Evolutionary conservation across 805 yeast species (phyloP), one percentile per base, ranked within the genome.

Genomic region (Saccharomycopsis babjevae): DNA sequence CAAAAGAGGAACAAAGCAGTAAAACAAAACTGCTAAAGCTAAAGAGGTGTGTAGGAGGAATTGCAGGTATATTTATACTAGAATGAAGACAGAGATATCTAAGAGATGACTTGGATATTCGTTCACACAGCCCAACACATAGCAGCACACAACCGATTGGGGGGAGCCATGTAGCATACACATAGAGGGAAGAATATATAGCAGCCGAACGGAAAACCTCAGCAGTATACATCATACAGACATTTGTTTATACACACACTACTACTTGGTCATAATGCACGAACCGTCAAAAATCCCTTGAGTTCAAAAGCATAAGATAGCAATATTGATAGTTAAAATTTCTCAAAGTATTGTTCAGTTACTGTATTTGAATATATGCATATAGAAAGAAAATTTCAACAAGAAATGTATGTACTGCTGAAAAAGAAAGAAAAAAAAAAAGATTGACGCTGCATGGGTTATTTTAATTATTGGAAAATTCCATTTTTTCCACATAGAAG

Each of bases 351-450:
- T 7, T 34, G 38, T 28, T 42, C 50, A 42, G 28, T 22, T 25
- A 46, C 52, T 46, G 32, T 22, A 46, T 46, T 46, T 46, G 52
- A 46, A 46, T 46, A 46, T 46, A 46, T 46, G 52, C 52, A 46
- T 46, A 28, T 46, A 46, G 52, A 46, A 46, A 46, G 52, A 56
- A n/a, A 46, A 22, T 22, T 34, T 22, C 52, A 46, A 46, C 52
- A 46, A 22, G 52, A 46, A 43, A 25, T 46, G 32, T 20, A 22
- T 34, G 28, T 46, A 28, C 32, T 46, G 52, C 30, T 22, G 28
- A 46, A 46, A 46, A 22, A 25, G 16, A 46, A 46, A 25, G 28
- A 22, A 46, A 11, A 46, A 46, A 46, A 46, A 46, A 46, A 46
- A 22, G 52, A 46, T 46, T 46, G 52, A 22, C 52, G 52, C 52